Conservation (phyloP, 2,329 filamentous ascomycete genomes). For the Penicillium concentricum region DNA sequence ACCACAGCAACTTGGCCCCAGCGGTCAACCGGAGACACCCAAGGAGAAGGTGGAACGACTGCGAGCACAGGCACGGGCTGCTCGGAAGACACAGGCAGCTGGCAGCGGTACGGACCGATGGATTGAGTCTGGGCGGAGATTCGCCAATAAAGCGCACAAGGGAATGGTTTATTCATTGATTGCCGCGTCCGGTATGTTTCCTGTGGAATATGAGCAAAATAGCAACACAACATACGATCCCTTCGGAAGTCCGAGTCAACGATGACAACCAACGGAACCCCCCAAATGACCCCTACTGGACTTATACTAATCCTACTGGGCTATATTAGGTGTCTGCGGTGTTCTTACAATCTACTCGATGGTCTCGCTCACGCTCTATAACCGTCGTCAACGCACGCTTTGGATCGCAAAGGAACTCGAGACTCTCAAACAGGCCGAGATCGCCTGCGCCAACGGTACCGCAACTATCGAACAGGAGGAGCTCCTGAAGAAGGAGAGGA, state of each 20-base stretch:
- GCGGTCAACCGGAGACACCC: constrained; percentile 56
- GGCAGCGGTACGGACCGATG: constrained; percentile 53
- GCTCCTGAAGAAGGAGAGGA: constrained; percentile 46
- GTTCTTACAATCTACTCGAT: constrained; percentile 64
- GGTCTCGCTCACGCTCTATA: constrained; percentile 66
- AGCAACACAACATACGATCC: not conserved
- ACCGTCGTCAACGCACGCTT: constrained; percentile 62
- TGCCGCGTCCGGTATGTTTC: constrained; percentile 57
- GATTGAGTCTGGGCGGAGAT: constrained; percentile 53
- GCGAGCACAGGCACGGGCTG: constrained; percentile 66
- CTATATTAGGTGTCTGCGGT: constrained; percentile 54
- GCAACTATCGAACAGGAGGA: constrained; percentile 45
- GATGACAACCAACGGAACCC: not conserved
- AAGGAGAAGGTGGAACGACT: constrained; percentile 68
- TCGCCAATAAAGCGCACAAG: constrained; percentile 62
- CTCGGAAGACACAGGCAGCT: constrained; percentile 60
- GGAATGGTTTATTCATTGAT: constrained; percentile 61
- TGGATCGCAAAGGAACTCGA: constrained; percentile 55
- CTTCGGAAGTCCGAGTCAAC: not conserved
- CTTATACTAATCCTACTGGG: not conserved
- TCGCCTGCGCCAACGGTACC: constrained; percentile 41
- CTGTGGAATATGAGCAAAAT: not conserved
- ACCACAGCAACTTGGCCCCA: constrained; percentile 24
- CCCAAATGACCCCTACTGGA: not conserved
- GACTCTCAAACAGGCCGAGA: constrained; percentile 42